Percentiles rank a stretch among this genome's conserved stretches.
Evolutionary conservation across 2,329 filamentous ascomycete genomes (phyloP).

Genomic region (Sphaerulina vaccinii): DNA sequence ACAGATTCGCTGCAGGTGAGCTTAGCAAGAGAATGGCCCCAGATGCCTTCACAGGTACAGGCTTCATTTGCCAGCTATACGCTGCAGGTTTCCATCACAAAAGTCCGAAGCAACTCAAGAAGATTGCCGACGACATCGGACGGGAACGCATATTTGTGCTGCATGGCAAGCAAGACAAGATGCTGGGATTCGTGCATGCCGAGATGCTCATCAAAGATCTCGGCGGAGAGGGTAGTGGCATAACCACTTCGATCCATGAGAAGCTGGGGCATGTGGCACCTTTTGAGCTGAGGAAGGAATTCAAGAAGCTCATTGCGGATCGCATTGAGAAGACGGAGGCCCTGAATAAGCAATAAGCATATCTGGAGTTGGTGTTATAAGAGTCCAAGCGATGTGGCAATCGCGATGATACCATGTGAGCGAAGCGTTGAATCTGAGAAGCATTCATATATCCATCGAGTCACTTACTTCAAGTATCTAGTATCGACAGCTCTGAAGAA

Average conservation of each 20-base stretch:
- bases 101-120: slow-evolving; percentile 61
- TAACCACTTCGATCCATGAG: slow-evolving; percentile 62
- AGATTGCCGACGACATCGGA: slow-evolving; percentile 67
- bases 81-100: slow-evolving; percentile 82
- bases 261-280: slow-evolving; percentile 73
- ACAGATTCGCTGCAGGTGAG: slow-evolving; percentile 79
- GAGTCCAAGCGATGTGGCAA: not conserved
- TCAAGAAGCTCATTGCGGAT: slow-evolving; percentile 62
- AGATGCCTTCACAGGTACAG: slow-evolving; percentile 60
- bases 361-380: not conserved
- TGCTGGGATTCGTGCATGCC: slow-evolving; percentile 73
- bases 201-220: slow-evolving; percentile 66
- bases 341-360: slow-evolving; percentile 15
- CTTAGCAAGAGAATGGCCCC: slow-evolving; percentile 66
- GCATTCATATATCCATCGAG: no score
- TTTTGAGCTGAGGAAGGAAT: slow-evolving; percentile 68
- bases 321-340: slow-evolving; percentile 54
- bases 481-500: no score
- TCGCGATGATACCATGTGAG: slow-evolving; percentile 9
- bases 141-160: slow-evolving; percentile 72
- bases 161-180: slow-evolving; percentile 73
- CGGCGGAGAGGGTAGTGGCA: slow-evolving; percentile 55
- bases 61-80: slow-evolving; percentile 73
- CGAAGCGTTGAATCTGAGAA: not conserved
- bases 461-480: no score